Evolutionary conservation across 2,329 filamentous ascomycete genomes (phyloP), one percentile per base, ranked within the genome.

Genomic region (Alternaria angustiovoidea): DNA sequence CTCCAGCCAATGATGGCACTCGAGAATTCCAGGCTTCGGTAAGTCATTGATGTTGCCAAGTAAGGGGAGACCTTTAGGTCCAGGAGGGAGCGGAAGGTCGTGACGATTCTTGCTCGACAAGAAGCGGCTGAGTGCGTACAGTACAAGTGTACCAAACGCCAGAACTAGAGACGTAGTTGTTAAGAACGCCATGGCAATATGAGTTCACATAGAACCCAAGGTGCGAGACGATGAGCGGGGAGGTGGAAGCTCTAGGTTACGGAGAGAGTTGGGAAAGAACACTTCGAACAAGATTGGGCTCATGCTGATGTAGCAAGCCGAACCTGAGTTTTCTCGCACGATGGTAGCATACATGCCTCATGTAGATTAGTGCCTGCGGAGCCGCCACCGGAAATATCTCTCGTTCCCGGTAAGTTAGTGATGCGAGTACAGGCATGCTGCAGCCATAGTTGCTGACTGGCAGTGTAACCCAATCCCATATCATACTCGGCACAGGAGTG

Each of bases 21-120:
- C 81, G 5, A 70, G 75, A 4, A 61, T 59, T 1, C 73, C 76
- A 8, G 70, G 47, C 0, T 75, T 68, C 0, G 85, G 85, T 7
- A 87, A 70, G 58, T 86, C 83, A 0, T 64, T 62, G 12, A 86
- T 60, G 61, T 86, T 87, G 2, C 85, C 85, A 1, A 87, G 18
- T 0, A 87, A 7, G 0, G 83, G 83, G 7, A 82, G 65, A 0
- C 78, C 78, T 42, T 75, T 82, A 0, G 85, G 85, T 0, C 85
- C 85, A 2, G 84, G 85, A 2, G 84, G 85, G 0, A 84, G 72
- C 1, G 72, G 70, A 14, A 60, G 52, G 11, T 39, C 18, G 5
- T 47, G 18, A 5, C 0, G 24, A 12, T 24, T 36, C 7, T n/a
- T 36, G 1, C 30, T 30, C 30, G 34, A 24, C 1, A 48, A n/a